Conservation (phyloP, 768 basidiomycete species). For the Termitomyces sp. region DNA sequence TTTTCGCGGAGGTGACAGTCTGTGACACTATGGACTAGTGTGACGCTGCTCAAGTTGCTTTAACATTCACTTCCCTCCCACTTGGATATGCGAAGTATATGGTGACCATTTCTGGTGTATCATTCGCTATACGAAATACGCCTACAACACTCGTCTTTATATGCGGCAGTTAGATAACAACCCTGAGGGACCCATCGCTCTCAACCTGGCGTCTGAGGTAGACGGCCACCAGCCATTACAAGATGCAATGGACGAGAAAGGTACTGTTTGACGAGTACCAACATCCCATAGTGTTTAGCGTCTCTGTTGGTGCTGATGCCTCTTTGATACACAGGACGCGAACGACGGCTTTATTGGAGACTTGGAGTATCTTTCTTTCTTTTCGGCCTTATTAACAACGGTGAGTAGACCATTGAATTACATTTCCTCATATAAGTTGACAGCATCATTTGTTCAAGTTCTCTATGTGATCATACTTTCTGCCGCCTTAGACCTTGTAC, state of each 20-base stretch:
- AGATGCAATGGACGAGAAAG: slow-evolving; percentile 6
- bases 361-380: slow-evolving; percentile 75
- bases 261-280: slow-evolving; percentile 4
- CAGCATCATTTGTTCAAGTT: slow-evolving; percentile 44
- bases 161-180: slow-evolving; percentile 4
- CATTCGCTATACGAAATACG: not conserved
- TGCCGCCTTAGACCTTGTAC: slow-evolving; percentile 91
- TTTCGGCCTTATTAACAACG: slow-evolving; percentile 92
- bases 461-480: slow-evolving; percentile 96
- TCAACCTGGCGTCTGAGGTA: not conserved
- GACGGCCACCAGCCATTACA: slow-evolving; percentile 5
- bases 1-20: too few species aligned
- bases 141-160: not conserved
- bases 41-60: too few species aligned
- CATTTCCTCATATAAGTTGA: slow-evolving; percentile 4
- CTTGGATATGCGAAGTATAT: slow-evolving; percentile 4
- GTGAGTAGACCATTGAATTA: slow-evolving; percentile 40
- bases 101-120: not conserved
- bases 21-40: too few species aligned
- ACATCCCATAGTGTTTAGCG: not conserved
- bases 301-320: not conserved
- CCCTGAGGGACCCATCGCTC: not conserved
- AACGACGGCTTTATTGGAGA: slow-evolving; percentile 25
- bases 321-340: slow-evolving; percentile 2
- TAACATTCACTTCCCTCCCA: too few species aligned